These are phyloP conservation scores for Psophocarpus tetragonolobus DNA, from an alignment of 306 rosid genomes.

Conservation along the genomic window DNA sequence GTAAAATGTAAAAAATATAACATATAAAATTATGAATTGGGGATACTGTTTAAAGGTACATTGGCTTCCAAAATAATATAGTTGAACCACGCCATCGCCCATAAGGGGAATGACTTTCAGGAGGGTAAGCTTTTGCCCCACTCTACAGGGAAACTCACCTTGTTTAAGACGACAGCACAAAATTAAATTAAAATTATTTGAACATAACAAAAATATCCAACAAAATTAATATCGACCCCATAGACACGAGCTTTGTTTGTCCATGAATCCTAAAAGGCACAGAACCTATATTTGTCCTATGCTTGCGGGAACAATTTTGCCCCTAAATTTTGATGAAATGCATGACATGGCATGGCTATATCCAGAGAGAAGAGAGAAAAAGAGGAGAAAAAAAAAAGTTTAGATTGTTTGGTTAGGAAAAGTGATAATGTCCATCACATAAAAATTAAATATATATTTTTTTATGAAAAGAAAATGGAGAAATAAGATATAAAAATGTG, in stretches of 20 bases:
- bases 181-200: background rate
- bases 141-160: background rate
- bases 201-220: background rate
- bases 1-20: no score
- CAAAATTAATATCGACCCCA: background rate
- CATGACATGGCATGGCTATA: background rate
- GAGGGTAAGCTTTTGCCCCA: background rate
- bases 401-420: no score
- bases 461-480: no score
- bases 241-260: slow-evolving; percentile 1
- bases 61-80: no score
- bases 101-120: background rate
- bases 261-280: background rate
- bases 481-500: no score
- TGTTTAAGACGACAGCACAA: background rate
- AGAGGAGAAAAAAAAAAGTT: no score
- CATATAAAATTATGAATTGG: no score
- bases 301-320: slow-evolving; percentile 18
- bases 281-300: slow-evolving; percentile 25
- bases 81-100: no score
- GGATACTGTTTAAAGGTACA: no score
- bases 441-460: no score
- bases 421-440: no score
- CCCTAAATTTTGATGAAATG: slow-evolving; percentile 17
- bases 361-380: no score